Evolutionary conservation across 1,284 basidiomycete genomes (phyloP).

Genomic region (Sutorius eximius): DNA sequence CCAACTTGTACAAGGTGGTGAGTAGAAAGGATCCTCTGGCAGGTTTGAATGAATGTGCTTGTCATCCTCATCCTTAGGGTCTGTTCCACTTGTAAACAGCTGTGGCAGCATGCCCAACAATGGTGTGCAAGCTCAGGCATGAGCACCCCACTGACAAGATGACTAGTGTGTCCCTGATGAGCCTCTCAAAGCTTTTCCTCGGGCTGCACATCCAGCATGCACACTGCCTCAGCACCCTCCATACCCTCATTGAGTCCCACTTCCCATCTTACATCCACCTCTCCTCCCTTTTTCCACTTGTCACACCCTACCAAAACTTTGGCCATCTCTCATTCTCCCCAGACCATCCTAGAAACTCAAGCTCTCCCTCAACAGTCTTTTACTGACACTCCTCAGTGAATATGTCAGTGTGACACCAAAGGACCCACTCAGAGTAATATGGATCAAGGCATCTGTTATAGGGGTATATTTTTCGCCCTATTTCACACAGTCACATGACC

Average conservation of each 20-base stretch:
- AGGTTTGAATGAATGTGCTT: too few relatives aligned
- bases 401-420: constrained; percentile 46
- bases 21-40: too few relatives aligned
- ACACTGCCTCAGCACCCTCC: constrained; percentile 89
- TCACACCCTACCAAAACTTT: constrained; percentile 92
- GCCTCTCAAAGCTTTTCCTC: constrained; percentile 72
- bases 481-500: too few relatives aligned
- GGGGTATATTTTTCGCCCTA: too few relatives aligned
- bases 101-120: too few relatives aligned
- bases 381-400: constrained; percentile 81
- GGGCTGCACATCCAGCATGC: constrained; percentile 73
- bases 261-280: constrained; percentile 70
- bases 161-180: constrained; percentile 87
- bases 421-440: constrained; percentile 83
- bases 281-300: constrained; percentile 81
- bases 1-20: too few relatives aligned
- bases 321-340: constrained; percentile 92
- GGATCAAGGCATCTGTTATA: constrained; percentile 99
- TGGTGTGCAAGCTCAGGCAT: constrained; percentile 49
- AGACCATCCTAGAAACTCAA: constrained; percentile 95
- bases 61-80: too few relatives aligned
- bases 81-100: too few relatives aligned
- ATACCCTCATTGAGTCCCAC: constrained; percentile 82
- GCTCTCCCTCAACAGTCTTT: constrained; percentile 86
- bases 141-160: constrained; percentile 71